Evolutionary conservation across 306 rosid genomes (phyloP), one percentile per base, ranked within the genome.

Genomic region (Dalbergia cultrata): DNA sequence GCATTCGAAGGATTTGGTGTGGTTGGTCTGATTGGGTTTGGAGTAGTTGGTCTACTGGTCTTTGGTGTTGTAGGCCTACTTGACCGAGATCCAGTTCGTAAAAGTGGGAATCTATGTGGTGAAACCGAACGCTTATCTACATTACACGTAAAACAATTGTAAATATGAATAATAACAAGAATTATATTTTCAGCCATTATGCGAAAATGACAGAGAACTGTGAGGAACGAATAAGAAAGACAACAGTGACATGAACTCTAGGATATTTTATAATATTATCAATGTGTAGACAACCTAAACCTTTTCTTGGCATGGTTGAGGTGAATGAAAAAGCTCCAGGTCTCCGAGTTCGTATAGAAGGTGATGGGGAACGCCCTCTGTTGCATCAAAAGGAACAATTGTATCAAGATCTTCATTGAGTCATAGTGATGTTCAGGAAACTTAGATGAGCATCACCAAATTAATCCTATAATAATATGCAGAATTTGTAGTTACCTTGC

Each of bases 51-150:
- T 70, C 90, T 93, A 39, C 87, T 92, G 53, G 87, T 79, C 71
- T 82, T 93, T 16, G 97, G 98, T 39, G 93, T 93, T 31, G 83
- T 67, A 9, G 94, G 71, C 84, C 94, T 87, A 86, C 92, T 90
- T 73, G 93, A 88, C 75, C 92, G 92, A 35, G 98, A 96, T 74
- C 93, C 99, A 16, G 92, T 85, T 10, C 98, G 94, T 72, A 92
- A n/a, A 82, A 96, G 99, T 11, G 98, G 99, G 89, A 93, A 96
- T 62, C 97, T 89, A 78, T 93, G 85, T 8, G 99, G 99, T 11
- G 99, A 96, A 79, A 93, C 93, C 1, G 97, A 68, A 58, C 97
- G 88, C 86, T 90, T 96, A 31, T 93, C 99, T 93, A 82, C 56
- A 77, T 56, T 66, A 21, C 74, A 74, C 50, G 86, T 64, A 61